A percentile compares a stretch with the other conserved stretches of the same genome.
Evolutionary conservation across 305 asterid genomes (phyloP).

Genomic region (Ilex paraguariensis): DNA sequence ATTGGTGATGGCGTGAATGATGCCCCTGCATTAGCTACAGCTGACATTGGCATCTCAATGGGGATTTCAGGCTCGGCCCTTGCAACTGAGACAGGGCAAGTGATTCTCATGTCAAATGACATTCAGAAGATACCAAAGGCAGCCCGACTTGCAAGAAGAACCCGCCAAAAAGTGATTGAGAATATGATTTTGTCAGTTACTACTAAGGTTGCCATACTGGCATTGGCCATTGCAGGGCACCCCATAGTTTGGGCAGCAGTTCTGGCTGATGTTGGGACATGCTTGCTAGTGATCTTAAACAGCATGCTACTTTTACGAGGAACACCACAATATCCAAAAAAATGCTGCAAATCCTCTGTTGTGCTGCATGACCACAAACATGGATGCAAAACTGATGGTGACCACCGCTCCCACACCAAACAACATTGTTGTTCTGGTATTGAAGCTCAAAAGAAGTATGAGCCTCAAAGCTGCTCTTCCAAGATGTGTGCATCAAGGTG

Average conservation of each 20-base stretch:
- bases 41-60: constrained; percentile 85
- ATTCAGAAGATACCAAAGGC: constrained; percentile 61
- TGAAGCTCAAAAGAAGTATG: constrained; percentile 17
- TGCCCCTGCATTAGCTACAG: constrained; percentile 80
- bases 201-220: constrained; percentile 61
- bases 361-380: constrained; percentile 13
- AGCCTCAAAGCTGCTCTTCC: constrained; percentile 14
- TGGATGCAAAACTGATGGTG: not conserved
- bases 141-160: constrained; percentile 41
- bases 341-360: constrained; percentile 14
- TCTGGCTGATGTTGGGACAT: constrained; percentile 70
- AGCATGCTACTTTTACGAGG: constrained; percentile 69
- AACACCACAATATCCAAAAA: constrained; percentile 5
- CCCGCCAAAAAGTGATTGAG: constrained; percentile 49
- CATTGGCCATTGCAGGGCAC: constrained; percentile 76
- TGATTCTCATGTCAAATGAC: constrained; percentile 82
- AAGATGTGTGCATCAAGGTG: constrained; percentile 13
- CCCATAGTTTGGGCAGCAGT: constrained; percentile 95
- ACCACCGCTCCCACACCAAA: constrained; percentile 10
- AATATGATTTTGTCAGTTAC: constrained; percentile 48
- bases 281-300: constrained; percentile 72
- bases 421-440: constrained; percentile 21
- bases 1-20: constrained; percentile 86
- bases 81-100: constrained; percentile 68
- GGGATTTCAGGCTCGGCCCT: constrained; percentile 84